A percentile compares a stretch with the other conserved stretches of the same genome.
phyloP scores from a whole-genome alignment of 2,329 filamentous ascomycete genomes.

The Claviceps digitariae region DNA sequence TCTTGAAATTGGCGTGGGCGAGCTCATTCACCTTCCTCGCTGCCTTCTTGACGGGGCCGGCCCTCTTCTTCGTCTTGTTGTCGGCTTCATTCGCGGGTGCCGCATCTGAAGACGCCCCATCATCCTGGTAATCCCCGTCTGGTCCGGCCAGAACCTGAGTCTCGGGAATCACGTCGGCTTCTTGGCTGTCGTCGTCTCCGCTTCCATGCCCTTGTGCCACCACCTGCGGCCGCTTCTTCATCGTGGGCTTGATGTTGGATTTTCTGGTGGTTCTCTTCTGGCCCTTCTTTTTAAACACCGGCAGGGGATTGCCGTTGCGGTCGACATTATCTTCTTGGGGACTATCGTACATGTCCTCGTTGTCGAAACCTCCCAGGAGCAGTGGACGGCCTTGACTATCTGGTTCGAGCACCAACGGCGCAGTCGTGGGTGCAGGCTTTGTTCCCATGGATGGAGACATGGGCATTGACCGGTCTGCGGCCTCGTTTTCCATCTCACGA shows the following conservation, averaged over 20 bases:
- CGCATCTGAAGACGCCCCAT: conserved; percentile 7
- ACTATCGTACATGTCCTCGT: conserved; percentile 45
- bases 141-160: conserved; percentile 12
- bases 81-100: conserved; percentile 11
- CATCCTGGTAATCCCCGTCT: conserved; percentile 10
- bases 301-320: conserved; percentile 44
- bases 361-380: conserved; percentile 49
- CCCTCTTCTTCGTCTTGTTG: conserved; percentile 21
- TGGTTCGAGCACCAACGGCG: conserved; percentile 11
- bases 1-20: conserved; percentile 53
- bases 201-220: conserved; percentile 15
- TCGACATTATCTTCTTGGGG: conserved; percentile 36
- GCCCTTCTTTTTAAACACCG: conserved; percentile 69
- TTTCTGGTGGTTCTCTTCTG: conserved; percentile 64
- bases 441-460: conserved; percentile 11
- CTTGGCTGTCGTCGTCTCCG: conserved; percentile 17
- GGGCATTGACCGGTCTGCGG: conserved; percentile 12
- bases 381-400: conserved; percentile 29
- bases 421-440: conserved; percentile 16
- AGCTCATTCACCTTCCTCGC: conserved; percentile 49
- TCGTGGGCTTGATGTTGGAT: conserved; percentile 47
- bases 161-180: conserved; percentile 18
- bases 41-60: conserved; percentile 35
- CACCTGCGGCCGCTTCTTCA: conserved; percentile 31
- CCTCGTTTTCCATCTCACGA: conserved; percentile 51